Conservation (phyloP, 768 basidiomycete species). For the Mrakia blollopis region DNA sequence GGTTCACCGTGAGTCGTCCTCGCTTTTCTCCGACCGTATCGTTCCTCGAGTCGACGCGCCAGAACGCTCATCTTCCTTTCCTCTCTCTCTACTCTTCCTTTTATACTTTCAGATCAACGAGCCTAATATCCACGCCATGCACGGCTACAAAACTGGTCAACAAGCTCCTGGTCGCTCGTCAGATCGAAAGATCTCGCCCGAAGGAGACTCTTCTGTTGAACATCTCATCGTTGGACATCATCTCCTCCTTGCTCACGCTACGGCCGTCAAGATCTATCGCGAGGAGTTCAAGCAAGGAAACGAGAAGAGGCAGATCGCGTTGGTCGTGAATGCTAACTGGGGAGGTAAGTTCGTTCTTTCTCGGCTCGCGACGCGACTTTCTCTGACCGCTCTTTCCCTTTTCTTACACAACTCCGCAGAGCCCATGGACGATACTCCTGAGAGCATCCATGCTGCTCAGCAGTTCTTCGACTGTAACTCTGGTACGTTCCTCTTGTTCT, state of each 20-base stretch:
- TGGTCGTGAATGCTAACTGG: conserved; percentile 73
- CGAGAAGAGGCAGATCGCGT: conserved; percentile 52
- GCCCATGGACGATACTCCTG: background rate
- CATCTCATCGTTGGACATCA: conserved; percentile 59
- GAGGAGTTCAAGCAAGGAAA: conserved; percentile 55
- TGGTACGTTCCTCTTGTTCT: background rate
- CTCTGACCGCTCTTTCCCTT: background rate
- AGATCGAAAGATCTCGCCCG: conserved; percentile 56
- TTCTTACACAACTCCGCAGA: background rate
- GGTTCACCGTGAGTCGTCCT: conserved; percentile 27
- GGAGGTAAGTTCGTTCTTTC: conserved; percentile 36
- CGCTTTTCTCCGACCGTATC: background rate
- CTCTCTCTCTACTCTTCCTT: background rate
- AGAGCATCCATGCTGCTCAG: background rate
- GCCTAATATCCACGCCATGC: conserved; percentile 9
- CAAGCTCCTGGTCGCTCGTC: conserved; percentile 68
- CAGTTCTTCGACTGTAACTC: background rate
- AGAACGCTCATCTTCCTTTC: background rate
- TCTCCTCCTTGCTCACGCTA: conserved; percentile 64
- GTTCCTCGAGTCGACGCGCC: background rate
- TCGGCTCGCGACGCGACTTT: background rate
- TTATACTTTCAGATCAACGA: conserved; percentile 25
- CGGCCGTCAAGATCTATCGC: conserved; percentile 62
- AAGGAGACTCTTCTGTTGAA: conserved; percentile 47
- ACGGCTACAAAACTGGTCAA: conserved; percentile 38